These are phyloP conservation scores for Anthostomella pinea DNA, from an alignment of 2,329 filamentous ascomycete genomes.

Conservation along the genomic window DNA sequence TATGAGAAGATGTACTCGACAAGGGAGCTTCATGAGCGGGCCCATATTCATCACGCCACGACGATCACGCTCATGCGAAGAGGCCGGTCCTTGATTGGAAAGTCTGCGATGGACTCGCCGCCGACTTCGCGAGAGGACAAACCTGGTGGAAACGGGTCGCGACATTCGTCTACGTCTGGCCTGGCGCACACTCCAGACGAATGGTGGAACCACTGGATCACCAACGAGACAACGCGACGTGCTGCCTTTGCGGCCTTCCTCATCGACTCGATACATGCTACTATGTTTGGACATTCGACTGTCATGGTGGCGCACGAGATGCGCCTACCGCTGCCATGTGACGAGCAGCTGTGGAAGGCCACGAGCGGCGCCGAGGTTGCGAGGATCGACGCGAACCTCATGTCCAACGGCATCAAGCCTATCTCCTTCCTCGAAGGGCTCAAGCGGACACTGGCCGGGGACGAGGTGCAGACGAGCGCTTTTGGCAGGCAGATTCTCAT, in stretches of 20 bases:
- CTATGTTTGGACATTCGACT: slow-evolving; percentile 95
- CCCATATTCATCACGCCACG: slow-evolving; percentile 94
- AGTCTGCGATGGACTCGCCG: slow-evolving; percentile 80
- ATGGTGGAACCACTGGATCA: slow-evolving; percentile 96
- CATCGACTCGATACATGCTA: slow-evolving; percentile 92
- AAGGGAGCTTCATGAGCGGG: slow-evolving; percentile 84
- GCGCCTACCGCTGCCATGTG: slow-evolving; percentile 84
- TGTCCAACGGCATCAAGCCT: slow-evolving; percentile 78
- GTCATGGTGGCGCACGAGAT: slow-evolving; percentile 98
- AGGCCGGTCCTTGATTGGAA: slow-evolving; percentile 85
- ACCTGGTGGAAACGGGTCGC: slow-evolving; percentile 46
- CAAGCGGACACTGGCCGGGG: slow-evolving; percentile 82
- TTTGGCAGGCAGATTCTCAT: slow-evolving; percentile 93
- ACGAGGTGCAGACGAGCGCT: slow-evolving; percentile 83
- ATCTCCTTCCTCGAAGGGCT: slow-evolving; percentile 87
- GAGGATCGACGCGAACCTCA: slow-evolving; percentile 75
- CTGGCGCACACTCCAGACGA: slow-evolving; percentile 72
- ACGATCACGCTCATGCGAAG: slow-evolving; percentile 93
- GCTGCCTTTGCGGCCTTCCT: slow-evolving; percentile 93
- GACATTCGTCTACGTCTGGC: slow-evolving; percentile 61
- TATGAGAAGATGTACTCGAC: slow-evolving; percentile 99
- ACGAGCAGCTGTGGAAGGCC: slow-evolving; percentile 89
- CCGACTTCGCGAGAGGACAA: slow-evolving; percentile 66
- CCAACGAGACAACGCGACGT: slow-evolving; percentile 83
- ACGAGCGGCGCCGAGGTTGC: slow-evolving; percentile 84